A percentile compares a stretch with the other conserved stretches of the same genome.
Conservation (phyloP, 306 rosid species). For the Notholithocarpus densiflorus region DNA sequence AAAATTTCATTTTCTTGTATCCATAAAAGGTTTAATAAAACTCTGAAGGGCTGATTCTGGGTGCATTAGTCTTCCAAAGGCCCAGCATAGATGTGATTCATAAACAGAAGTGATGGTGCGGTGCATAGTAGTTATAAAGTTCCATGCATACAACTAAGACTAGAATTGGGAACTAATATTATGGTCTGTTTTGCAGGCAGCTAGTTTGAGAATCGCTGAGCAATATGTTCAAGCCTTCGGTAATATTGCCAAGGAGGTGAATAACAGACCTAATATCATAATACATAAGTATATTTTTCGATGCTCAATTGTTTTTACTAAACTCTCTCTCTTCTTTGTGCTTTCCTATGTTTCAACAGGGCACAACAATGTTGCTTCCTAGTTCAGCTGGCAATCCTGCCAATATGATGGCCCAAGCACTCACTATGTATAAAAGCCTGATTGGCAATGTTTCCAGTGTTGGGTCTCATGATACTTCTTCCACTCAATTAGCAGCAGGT, state of each 20-base stretch:
- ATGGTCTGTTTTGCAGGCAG: constrained; percentile 68
- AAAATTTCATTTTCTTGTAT: not conserved
- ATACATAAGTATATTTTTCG: not conserved
- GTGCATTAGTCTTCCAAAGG: not conserved
- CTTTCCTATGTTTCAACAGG: constrained; percentile 37
- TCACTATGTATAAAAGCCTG: constrained; percentile 79
- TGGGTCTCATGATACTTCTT: constrained; percentile 21
- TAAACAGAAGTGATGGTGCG: not conserved
- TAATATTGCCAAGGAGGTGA: constrained; percentile 91
- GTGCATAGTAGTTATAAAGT: not conserved
- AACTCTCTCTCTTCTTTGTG: not conserved
- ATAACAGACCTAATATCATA: not conserved
- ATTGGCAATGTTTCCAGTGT: constrained; percentile 46
- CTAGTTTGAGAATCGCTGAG: constrained; percentile 87
- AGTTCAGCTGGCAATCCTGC: constrained; percentile 84
- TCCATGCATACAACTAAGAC: not conserved
- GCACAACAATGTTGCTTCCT: constrained; percentile 95
- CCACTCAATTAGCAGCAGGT: constrained; percentile 29
- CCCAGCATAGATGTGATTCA: not conserved
- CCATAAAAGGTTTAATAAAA: not conserved
- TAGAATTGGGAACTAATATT: constrained; percentile 13
- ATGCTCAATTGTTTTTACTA: not conserved
- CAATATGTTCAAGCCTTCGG: constrained; percentile 84
- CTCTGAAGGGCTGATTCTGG: not conserved
- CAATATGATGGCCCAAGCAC: constrained; percentile 93